phyloP scores from a whole-genome alignment of 768 basidiomycete species.

The Rickenella mellea region DNA sequence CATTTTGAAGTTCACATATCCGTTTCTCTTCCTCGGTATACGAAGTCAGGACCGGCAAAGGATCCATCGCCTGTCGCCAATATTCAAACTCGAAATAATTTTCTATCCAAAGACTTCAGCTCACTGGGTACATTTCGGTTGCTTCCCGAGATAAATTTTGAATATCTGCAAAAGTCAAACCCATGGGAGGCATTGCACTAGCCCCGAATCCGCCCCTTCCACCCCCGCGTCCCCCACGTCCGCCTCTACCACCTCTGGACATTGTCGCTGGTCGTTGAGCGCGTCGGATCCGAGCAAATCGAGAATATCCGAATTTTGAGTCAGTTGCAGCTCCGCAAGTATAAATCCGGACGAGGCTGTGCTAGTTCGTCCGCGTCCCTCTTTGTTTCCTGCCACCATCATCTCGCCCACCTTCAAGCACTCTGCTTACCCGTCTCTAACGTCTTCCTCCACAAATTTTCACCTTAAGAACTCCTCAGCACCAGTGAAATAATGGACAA shows the following conservation, averaged over 20 bases:
- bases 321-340: neutral
- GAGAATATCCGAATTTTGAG: neutral
- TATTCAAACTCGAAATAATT: neutral
- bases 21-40: slow-evolving; percentile 55
- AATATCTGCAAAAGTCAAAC: slow-evolving; percentile 71
- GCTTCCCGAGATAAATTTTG: slow-evolving; percentile 69
- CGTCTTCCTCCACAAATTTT: slow-evolving; percentile 10
- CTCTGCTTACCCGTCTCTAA: slow-evolving; percentile 10
- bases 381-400: slow-evolving; percentile 23
- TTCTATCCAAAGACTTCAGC: slow-evolving; percentile 15
- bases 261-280: slow-evolving; percentile 17
- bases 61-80: slow-evolving; percentile 46
- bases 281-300: neutral
- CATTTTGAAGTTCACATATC: slow-evolving; percentile 58
- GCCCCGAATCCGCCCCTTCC: slow-evolving; percentile 26
- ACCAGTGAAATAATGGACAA: slow-evolving; percentile 52
- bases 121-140: slow-evolving; percentile 74
- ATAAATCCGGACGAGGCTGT: neutral
- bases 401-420: slow-evolving; percentile 11
- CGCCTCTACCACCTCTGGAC: slow-evolving; percentile 45
- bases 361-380: slow-evolving; percentile 9
- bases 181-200: slow-evolving; percentile 54
- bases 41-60: slow-evolving; percentile 60
- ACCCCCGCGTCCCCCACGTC: slow-evolving; percentile 54
- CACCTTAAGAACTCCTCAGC: slow-evolving; percentile 4